phyloP scores from a whole-genome alignment of 2,329 filamentous ascomycete species.

The Colletotrichum tabaci region DNA sequence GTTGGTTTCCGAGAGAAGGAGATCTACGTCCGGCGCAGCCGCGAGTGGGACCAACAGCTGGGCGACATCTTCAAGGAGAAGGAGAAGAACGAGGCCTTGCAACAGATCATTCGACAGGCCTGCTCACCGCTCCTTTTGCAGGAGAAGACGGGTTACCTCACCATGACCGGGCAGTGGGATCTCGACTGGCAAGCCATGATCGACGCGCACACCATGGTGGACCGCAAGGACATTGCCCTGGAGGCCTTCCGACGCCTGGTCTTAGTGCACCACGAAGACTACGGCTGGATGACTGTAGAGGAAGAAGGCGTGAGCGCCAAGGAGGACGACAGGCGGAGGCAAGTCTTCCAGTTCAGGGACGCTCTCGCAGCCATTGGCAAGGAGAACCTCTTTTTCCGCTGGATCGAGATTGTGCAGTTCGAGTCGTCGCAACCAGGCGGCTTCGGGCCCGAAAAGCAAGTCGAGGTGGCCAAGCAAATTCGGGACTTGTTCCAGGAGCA shows the following conservation, averaged over 20 bases:
- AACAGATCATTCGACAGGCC: constrained; percentile 76
- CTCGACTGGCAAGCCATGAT: constrained; percentile 89
- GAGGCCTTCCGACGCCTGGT: constrained; percentile 81
- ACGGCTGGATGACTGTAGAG: constrained; percentile 81
- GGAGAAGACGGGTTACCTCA: constrained; percentile 88
- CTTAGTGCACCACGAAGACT: constrained; percentile 76
- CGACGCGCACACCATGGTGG: constrained; percentile 77
- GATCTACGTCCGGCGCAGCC: constrained; percentile 84
- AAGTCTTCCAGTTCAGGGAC: constrained; percentile 86
- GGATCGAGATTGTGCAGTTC: constrained; percentile 93
- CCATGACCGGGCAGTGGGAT: constrained; percentile 89
- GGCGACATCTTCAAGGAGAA: constrained; percentile 67
- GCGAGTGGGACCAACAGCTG: constrained; percentile 77
- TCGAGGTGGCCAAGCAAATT: constrained; percentile 80
- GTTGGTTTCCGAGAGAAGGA: constrained; percentile 86
- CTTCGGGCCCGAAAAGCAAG: constrained; percentile 82
- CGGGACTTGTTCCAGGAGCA: constrained; percentile 81
- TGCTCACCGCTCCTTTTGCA: constrained; percentile 77
- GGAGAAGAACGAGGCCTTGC: constrained; percentile 70
- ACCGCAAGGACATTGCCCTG: constrained; percentile 70
- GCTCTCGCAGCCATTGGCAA: constrained; percentile 83
- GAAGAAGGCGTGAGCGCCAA: constrained; percentile 61
- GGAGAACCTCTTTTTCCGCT: constrained; percentile 90
- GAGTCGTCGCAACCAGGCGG: constrained; percentile 85
- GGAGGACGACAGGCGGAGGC: constrained; percentile 77